phyloP scores from a whole-genome alignment of 331 rosid genomes.

The Prunus yedoensis region DNA sequence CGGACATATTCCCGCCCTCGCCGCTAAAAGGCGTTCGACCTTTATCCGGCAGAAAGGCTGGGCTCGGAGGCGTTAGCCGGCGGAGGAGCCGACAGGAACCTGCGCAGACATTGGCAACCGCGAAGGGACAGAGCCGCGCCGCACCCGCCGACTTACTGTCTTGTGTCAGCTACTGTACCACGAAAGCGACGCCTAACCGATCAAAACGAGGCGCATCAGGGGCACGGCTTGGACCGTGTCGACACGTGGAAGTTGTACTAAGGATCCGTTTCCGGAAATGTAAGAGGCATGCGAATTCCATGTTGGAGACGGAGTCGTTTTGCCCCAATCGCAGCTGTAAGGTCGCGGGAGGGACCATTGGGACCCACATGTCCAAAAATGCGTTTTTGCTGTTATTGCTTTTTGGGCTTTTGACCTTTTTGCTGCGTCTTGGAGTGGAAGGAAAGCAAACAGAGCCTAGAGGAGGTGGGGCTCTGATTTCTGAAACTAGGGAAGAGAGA shows the following conservation, averaged over 20 bases:
- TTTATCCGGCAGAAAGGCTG: neutral
- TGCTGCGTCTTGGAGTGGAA: neutral
- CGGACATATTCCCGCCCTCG: neutral
- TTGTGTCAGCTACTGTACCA: neutral
- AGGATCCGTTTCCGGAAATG: constrained; percentile 11
- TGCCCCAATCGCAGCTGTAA: too few relatives aligned
- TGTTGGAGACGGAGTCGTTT: constrained; percentile 8
- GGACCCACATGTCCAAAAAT: neutral
- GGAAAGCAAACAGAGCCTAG: neutral
- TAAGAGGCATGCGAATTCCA: constrained; percentile 27
- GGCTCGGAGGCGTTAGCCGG: neutral
- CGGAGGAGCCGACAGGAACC: constrained; percentile 23
- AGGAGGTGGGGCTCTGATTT: neutral
- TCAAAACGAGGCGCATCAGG: neutral
- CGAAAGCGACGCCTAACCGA: constrained; percentile 17
- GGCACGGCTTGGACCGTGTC: neutral
- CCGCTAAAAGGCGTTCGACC: neutral
- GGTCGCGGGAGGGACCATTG: neutral
- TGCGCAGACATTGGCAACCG: constrained; percentile 21
- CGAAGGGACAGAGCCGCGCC: constrained; percentile 32
- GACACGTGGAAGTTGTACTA: constrained; percentile 8
- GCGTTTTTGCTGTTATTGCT: neutral
- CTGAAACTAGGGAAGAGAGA: too few relatives aligned
- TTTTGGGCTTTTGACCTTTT: neutral
- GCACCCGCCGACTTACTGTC: constrained; percentile 32